Evolutionary conservation across 225 moss, liverwort and hornwort genomes (phyloP).

Genomic region (Straminergon stramineum): DNA sequence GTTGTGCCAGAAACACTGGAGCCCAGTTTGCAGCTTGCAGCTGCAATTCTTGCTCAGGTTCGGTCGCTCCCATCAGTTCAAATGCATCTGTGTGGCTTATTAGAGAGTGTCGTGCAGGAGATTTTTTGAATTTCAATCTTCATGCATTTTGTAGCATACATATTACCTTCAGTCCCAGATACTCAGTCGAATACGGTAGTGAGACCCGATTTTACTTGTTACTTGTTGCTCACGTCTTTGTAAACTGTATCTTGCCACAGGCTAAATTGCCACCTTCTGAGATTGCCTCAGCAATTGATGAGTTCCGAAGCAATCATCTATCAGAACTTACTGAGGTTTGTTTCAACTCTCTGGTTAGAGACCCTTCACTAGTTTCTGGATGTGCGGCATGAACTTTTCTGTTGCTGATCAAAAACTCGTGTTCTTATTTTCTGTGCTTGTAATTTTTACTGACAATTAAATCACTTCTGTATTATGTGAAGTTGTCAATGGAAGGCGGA

Average conservation of each 20-base stretch:
- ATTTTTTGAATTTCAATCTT: neutral
- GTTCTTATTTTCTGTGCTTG: neutral
- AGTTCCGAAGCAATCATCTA: constrained; percentile 73
- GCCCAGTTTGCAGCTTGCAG: constrained; percentile 97
- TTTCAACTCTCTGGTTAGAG: neutral
- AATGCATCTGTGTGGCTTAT: neutral
- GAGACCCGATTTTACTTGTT: neutral
- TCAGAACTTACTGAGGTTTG: constrained; percentile 88
- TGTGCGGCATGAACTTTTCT: neutral
- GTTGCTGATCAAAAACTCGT: neutral
- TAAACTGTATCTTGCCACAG: constrained; percentile 18
- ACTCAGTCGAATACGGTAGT: neutral
- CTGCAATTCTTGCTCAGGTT: constrained; percentile 98
- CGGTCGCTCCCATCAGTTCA: neutral
- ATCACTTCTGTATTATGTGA: constrained; percentile 9
- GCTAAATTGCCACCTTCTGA: constrained; percentile 80
- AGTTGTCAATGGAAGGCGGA: constrained; percentile 82
- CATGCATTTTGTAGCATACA: neutral
- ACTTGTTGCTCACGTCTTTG: neutral
- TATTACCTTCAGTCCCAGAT: neutral
- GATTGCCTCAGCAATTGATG: constrained; percentile 85
- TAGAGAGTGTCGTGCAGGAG: neutral
- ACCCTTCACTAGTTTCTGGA: neutral
- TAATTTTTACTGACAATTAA: neutral
- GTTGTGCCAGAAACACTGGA: constrained; percentile 98